Percentiles rank a stretch among this genome's conserved stretches.
Conservation (phyloP, 331 rosid species). For the Malus hybrid region DNA sequence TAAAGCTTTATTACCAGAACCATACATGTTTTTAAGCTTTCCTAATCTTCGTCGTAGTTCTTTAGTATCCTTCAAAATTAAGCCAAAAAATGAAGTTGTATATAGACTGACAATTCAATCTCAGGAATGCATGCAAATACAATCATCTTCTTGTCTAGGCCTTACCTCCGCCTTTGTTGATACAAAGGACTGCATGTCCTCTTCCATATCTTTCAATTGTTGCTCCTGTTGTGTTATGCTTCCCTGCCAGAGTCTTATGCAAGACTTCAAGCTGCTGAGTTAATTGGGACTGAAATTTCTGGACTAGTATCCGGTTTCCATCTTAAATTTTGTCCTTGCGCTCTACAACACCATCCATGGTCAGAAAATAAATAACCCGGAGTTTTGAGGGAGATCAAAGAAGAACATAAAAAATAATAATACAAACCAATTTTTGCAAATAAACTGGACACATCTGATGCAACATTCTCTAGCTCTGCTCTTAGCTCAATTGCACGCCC, state of each 20-base stretch:
- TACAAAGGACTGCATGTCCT: no score
- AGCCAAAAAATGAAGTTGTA: no score
- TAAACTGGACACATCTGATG: conserved; percentile 22
- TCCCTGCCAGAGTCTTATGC: conserved; percentile 50
- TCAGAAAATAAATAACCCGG: background rate
- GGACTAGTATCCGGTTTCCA: conserved; percentile 73
- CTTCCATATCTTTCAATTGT: conserved; percentile 42
- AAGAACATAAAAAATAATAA: no score
- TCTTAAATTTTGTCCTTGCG: conserved; percentile 92
- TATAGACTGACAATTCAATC: no score
- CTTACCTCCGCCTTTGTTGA: no score
- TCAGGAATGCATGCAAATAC: no score
- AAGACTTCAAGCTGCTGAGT: conserved; percentile 91
- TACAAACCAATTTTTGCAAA: no score
- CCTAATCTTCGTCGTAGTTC: no score
- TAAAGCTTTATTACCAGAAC: no score
- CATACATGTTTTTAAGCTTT: no score
- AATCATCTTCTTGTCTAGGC: no score
- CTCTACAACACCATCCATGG: conserved; percentile 33
- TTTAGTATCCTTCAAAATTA: no score
- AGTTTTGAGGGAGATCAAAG: background rate
- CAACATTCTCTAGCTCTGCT: conserved; percentile 83
- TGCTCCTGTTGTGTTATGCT: conserved; percentile 73
- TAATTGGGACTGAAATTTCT: conserved; percentile 79
- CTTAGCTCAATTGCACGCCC: conserved; percentile 77